Evolutionary conservation across 129 eudicot species (phyloP).

Genomic region (Artemisia argyi): DNA sequence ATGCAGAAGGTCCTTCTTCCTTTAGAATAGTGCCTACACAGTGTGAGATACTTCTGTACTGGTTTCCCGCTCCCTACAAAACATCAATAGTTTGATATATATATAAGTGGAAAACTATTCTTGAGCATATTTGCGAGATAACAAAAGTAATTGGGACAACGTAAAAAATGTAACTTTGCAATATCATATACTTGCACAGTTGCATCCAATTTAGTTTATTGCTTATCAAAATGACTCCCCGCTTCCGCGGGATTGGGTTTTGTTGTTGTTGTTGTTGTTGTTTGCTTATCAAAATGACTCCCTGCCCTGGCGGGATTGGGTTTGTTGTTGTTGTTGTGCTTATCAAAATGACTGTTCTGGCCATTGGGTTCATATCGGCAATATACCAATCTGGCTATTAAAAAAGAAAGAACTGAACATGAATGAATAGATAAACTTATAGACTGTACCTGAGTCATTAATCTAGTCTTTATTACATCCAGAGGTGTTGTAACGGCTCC

Average conservation of each 20-base stretch:
- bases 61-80: slow-evolving; percentile 68
- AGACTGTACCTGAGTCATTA: slow-evolving; percentile 69
- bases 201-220: too few relatives aligned
- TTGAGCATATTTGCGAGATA: slow-evolving; percentile 2
- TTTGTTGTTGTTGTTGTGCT: too few relatives aligned
- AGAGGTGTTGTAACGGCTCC: slow-evolving; percentile 83
- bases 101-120: neutral
- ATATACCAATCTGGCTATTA: too few relatives aligned
- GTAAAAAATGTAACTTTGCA: too few relatives aligned
- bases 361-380: too few relatives aligned
- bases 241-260: too few relatives aligned
- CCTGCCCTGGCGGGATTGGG: too few relatives aligned
- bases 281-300: too few relatives aligned
- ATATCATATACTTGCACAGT: too few relatives aligned
- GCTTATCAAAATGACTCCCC: too few relatives aligned
- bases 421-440: neutral
- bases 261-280: too few relatives aligned
- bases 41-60: slow-evolving; percentile 59
- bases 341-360: too few relatives aligned
- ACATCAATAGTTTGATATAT: neutral
- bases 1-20: slow-evolving; percentile 73
- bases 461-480: slow-evolving; percentile 78
- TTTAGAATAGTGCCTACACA: slow-evolving; percentile 56
- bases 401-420: neutral
- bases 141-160: neutral